Evolutionary conservation across 371 early-diverging fungal species (phyloP).

Genomic region (Saksenaea vasiformis): DNA sequence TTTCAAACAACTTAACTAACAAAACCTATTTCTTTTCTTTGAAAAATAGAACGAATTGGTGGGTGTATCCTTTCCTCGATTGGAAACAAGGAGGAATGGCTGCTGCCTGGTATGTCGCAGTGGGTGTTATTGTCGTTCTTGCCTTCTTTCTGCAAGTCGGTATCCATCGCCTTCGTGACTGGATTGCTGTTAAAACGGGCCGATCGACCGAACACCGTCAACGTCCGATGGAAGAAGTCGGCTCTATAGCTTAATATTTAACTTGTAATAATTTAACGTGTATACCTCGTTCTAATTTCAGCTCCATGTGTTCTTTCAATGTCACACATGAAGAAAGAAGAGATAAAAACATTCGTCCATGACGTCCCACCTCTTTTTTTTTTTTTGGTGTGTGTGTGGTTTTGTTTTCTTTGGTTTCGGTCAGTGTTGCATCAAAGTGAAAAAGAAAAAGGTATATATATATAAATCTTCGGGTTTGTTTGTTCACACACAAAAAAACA

Average conservation of each 20-base stretch:
- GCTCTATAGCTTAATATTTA: background rate
- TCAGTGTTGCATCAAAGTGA: background rate
- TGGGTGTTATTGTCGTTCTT: constrained; percentile 36
- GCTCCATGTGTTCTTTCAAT: background rate
- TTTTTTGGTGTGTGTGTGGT: background rate
- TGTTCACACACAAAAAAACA: background rate
- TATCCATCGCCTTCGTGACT: constrained; percentile 44
- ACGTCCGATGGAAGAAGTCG: background rate
- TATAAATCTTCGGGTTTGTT: background rate
- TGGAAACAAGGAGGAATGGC: constrained; percentile 51
- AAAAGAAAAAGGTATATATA: too few relatives aligned
- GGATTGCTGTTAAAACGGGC: constrained; percentile 23
- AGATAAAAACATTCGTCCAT: background rate
- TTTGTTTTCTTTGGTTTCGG: background rate
- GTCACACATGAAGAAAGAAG: background rate
- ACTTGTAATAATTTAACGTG: background rate
- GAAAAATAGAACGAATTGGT: constrained; percentile 25
- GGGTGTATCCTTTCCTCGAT: constrained; percentile 59
- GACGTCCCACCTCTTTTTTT: background rate
- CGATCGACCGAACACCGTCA: background rate
- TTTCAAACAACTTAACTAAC: too few relatives aligned
- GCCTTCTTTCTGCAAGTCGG: constrained; percentile 44
- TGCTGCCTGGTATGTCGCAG: constrained; percentile 45
- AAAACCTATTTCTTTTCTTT: too few relatives aligned
- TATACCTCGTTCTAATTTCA: background rate